Evolutionary conservation across 192 early-diverging fungal genomes (phyloP), one percentile per base, ranked within the genome.

Genomic region (Backusella liffmaniae): DNA sequence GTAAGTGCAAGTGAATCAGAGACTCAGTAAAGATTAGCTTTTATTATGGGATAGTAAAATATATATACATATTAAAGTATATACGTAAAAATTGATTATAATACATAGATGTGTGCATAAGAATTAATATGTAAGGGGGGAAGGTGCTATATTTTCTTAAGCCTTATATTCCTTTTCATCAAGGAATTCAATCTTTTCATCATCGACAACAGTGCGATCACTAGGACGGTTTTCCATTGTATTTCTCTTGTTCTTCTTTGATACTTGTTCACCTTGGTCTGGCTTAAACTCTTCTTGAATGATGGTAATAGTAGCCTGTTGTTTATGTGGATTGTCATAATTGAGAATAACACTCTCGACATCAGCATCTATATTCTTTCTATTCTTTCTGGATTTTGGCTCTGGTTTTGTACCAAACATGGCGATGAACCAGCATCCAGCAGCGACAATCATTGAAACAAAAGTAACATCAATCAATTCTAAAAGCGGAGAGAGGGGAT

Each of bases 131-230:
- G 42, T 44, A 16, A 16, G 5, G 15, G 46, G 18, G 13, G 16
- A 18, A n/a, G 0, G 23, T 59, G 53, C 29, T 56, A 23, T 56
- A 56, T 8, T 21, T 56, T 56, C 42, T 44, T 49, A 62, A 62
- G 56, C 56, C 56, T 62, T 62, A 29, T 62, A 62, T 13, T 62
- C 56, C 9, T 62, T 62, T 62, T 62, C 56, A 62, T 62, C 56
- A 26, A 62, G 23, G 9, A 62, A 62, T 29, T 62, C 56, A 29
- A 62, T 8, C 4, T 62, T 62, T 26, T 62, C 56, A 12, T 62
- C 23, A 9, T 62, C 23, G 0, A 62, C 56, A 62, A 62, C 26
- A 7, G 56, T 62, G 12, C 56, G 56, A 12, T 62, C 56, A 62
- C 56, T 62, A 29, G 56, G 56, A 29, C 56, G 56, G 56, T 29